These are phyloP conservation scores for Amylocystis lapponica DNA, from an alignment of 768 basidiomycete species.

Conservation along the genomic window DNA sequence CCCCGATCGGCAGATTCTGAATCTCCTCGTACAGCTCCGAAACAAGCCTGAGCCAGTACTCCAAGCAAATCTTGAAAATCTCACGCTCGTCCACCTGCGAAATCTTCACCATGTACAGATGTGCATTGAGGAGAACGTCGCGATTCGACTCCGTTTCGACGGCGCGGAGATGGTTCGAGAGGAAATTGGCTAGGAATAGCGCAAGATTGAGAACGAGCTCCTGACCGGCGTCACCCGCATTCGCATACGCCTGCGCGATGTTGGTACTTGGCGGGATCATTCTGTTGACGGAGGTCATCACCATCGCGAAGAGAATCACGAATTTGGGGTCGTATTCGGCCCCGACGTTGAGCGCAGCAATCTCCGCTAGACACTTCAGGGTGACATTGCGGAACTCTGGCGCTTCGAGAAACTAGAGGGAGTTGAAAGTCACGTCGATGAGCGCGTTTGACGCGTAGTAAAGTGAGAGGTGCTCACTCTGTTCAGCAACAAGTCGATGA, in stretches of 20 bases:
- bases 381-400: slow-evolving; percentile 97
- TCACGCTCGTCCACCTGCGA: slow-evolving; percentile 98
- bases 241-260: slow-evolving; percentile 86
- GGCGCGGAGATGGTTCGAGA: slow-evolving; percentile 87
- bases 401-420: slow-evolving; percentile 85
- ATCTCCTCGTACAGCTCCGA: slow-evolving; percentile 97
- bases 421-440: not conserved
- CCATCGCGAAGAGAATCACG: slow-evolving; percentile 94
- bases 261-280: slow-evolving; percentile 97
- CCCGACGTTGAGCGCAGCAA: slow-evolving; percentile 89
- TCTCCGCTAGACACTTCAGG: slow-evolving; percentile 93
- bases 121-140: slow-evolving; percentile 92
- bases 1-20: slow-evolving; percentile 84
- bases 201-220: slow-evolving; percentile 96
- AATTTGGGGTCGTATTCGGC: slow-evolving; percentile 98
- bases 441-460: not conserved
- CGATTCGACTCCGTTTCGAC: slow-evolving; percentile 89
- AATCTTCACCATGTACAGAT: slow-evolving; percentile 97
- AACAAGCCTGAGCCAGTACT: slow-evolving; percentile 96
- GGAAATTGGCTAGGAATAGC: slow-evolving; percentile 96
- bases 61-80: slow-evolving; percentile 98
- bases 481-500: slow-evolving; percentile 89
- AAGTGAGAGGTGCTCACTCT: no score
- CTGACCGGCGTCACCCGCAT: slow-evolving; percentile 88
- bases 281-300: slow-evolving; percentile 94